These are phyloP conservation scores for Ceratobasidium sp. DNA, from an alignment of 1,284 basidiomycete species.

Conservation along the genomic window DNA sequence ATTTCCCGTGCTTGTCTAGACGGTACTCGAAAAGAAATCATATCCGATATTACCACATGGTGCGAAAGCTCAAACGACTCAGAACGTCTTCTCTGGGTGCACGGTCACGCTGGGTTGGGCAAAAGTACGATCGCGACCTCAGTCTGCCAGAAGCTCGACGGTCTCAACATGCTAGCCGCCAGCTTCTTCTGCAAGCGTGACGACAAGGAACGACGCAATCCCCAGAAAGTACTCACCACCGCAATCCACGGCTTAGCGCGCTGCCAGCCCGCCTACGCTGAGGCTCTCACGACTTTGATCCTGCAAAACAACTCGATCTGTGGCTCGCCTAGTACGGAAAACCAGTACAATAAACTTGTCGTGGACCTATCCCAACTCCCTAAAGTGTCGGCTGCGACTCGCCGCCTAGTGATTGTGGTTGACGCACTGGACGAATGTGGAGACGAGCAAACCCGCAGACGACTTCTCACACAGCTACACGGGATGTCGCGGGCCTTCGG, in stretches of 20 bases:
- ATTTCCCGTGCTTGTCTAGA: background rate
- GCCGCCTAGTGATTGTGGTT: background rate
- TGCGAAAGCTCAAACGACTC: background rate
- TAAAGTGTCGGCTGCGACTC: background rate
- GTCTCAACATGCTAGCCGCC: background rate
- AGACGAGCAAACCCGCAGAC: background rate
- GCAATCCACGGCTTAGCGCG: background rate
- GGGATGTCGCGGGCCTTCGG: background rate
- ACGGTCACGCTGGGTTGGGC: slow-evolving; percentile 3
- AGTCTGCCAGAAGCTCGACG: background rate
- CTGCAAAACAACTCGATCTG: background rate
- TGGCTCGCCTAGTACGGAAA: background rate
- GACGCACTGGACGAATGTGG: slow-evolving; percentile 5
- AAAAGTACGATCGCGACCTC: slow-evolving; percentile 6
- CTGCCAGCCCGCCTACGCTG: background rate
- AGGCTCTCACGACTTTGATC: background rate
- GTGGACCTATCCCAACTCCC: background rate
- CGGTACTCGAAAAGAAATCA: background rate
- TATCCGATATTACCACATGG: background rate
- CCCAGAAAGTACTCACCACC: background rate
- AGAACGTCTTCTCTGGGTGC: background rate
- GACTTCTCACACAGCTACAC: background rate
- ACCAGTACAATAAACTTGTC: background rate
- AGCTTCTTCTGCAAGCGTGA: slow-evolving; percentile 23
- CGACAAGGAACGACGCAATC: background rate